Conservation (phyloP, 2,329 filamentous ascomycete species). For the Cercospora zeina region DNA sequence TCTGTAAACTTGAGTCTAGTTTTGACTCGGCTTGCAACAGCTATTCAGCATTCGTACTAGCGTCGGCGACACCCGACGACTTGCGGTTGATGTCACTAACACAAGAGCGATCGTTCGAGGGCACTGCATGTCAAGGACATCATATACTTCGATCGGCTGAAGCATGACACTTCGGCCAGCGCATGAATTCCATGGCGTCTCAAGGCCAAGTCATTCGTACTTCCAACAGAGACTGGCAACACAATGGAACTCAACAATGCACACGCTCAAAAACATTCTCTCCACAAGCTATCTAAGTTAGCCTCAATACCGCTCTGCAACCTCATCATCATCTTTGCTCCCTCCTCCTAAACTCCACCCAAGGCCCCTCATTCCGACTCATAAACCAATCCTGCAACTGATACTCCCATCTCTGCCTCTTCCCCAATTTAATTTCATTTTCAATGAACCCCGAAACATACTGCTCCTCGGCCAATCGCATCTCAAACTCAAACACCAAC, state of each 20-base stretch:
- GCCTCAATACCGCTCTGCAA: no score
- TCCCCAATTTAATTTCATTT: conserved; percentile 55
- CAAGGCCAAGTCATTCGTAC: no score
- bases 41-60: neutral
- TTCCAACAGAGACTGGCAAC: no score
- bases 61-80: neutral
- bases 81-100: neutral
- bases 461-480: conserved; percentile 34
- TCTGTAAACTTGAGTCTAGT: neutral
- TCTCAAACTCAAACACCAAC: conserved; percentile 33
- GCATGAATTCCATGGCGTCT: neutral
- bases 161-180: no score
- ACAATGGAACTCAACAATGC: no score
- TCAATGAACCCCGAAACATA: conserved; percentile 57
- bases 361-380: conserved; percentile 68
- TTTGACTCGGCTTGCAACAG: no score
- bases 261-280: no score
- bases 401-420: conserved; percentile 61
- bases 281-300: no score
- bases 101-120: neutral
- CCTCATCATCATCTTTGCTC: neutral
- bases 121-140: neutral
- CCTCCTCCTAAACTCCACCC: conserved; percentile 56
- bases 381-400: conserved; percentile 73
- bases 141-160: neutral